Conservation (phyloP, 495 filamentous ascomycete species). For the Annulohypoxylon maeteangense region DNA sequence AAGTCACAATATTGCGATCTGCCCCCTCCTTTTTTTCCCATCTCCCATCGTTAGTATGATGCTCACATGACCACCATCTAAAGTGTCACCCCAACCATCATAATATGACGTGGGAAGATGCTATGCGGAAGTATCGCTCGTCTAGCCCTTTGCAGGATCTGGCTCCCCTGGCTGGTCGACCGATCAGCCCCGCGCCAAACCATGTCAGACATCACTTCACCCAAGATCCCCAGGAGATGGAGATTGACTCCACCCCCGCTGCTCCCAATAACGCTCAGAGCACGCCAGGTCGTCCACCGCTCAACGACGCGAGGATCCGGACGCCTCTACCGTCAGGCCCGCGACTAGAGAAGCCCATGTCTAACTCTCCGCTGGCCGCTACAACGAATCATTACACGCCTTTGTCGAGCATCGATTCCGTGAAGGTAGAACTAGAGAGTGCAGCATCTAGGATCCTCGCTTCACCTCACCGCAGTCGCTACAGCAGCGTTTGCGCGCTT, state of each 20-base stretch:
- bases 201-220: conserved; percentile 51
- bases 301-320: conserved; percentile 57
- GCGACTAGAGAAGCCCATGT: conserved; percentile 53
- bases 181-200: conserved; percentile 54
- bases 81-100: conserved; percentile 64
- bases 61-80: conserved; percentile 43
- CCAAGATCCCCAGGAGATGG: conserved; percentile 57
- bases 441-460: conserved; percentile 53
- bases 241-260: conserved; percentile 50
- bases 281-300: conserved; percentile 47
- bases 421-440: conserved; percentile 55
- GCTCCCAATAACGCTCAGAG: conserved; percentile 37
- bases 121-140: conserved; percentile 56
- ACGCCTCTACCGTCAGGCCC: conserved; percentile 61
- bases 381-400: conserved; percentile 41
- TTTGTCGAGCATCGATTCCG: conserved; percentile 52
- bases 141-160: conserved; percentile 55
- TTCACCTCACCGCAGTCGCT: conserved; percentile 56
- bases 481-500: conserved; percentile 55
- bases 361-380: conserved; percentile 40
- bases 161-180: conserved; percentile 50
- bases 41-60: conserved; percentile 5
- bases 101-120: conserved; percentile 63
- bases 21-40: conserved; percentile 18
- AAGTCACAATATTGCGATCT: conserved; percentile 47